Base-by-base conservation (phyloP, 148 eudicot species). In the Tetragonia tetragonoides region DNA sequence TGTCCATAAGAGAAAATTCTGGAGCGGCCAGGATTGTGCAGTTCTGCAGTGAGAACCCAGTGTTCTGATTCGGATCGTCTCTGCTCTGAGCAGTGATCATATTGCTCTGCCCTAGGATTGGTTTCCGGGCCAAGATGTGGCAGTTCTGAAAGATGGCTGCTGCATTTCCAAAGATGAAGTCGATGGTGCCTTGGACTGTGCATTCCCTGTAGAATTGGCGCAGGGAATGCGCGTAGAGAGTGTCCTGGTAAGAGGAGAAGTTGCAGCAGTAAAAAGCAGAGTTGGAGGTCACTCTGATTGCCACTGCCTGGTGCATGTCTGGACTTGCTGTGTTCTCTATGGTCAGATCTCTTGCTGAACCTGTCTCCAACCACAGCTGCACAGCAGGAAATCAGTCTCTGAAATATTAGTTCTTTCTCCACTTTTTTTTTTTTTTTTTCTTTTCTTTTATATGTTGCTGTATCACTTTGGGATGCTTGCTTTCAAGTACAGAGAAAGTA, bases 161-260 rank as follows among this genome's bases (percentile, higher is more conserved):
- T 40, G 92, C 95, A 34, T 91, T 91, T 3, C 95, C 93, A 15
- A 91, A 91, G 83, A 89, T 91, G 87, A 91, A 91, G 70, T 91
- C 93, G 12, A 89, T 78, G 17, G 95, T 90, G 10, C 95, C 95
- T 74, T 89, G 86, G 78, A 90, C 85, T 10, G 79, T 75, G 81
- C 95, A 91, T 17, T 91, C 86, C 4, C 87, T 84, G 80, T 87
- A 91, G 37, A 89, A 83, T 54, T 91, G 95, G 8, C 84, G 78
- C n/a, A 91, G 87, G 0, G 92, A 91, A 64, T 91, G 91, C 2
- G 89, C 88, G 17, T 91, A 91, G 34, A 91, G 88, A 1, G 91
- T 89, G 87, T 91, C 95, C 68, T 91, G 92, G 76, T 91, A 76
- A 15, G 95, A 89, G 60, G 76, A 82, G 86, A 90, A 84, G 56